A percentile compares a stretch with the other conserved stretches of the same genome.
Conservation (phyloP, 2,329 filamentous ascomycete genomes). For the Microsporum ferrugineum region DNA sequence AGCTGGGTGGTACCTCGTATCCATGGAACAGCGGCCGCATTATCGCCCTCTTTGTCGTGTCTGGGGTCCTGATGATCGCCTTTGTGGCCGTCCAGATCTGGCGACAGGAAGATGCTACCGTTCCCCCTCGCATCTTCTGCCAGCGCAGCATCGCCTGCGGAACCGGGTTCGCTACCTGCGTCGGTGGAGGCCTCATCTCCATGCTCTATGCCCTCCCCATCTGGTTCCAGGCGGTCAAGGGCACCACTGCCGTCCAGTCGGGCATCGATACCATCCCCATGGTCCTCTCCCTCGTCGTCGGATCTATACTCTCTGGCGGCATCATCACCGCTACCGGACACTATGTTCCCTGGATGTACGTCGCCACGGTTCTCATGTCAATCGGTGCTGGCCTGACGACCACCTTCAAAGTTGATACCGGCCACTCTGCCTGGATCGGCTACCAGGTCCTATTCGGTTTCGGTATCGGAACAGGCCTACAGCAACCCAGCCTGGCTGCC, state of each 20-base stretch:
- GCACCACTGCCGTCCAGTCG: constrained; percentile 27
- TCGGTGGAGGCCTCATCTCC: not conserved
- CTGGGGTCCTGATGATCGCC: constrained; percentile 12
- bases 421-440: constrained; percentile 17
- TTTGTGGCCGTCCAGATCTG: constrained; percentile 13
- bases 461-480: constrained; percentile 15
- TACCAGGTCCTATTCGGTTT: constrained; percentile 18
- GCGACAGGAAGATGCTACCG: constrained; percentile 19
- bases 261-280: constrained; percentile 27
- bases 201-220: constrained; percentile 17
- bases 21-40: constrained; percentile 16
- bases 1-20: constrained; percentile 19
- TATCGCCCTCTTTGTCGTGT: constrained; percentile 17
- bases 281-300: constrained; percentile 23
- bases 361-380: constrained; percentile 15
- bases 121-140: constrained; percentile 13
- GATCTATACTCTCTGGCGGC: constrained; percentile 10
- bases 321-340: constrained; percentile 11
- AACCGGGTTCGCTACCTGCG: not conserved
- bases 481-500: constrained; percentile 14
- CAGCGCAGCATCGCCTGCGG: not conserved
- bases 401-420: constrained; percentile 17
- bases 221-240: constrained; percentile 36
- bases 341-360: constrained; percentile 17
- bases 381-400: constrained; percentile 20